Evolutionary conservation across 371 early-diverging fungal genomes (phyloP).

Genomic region (Synchytrium microbalum): DNA sequence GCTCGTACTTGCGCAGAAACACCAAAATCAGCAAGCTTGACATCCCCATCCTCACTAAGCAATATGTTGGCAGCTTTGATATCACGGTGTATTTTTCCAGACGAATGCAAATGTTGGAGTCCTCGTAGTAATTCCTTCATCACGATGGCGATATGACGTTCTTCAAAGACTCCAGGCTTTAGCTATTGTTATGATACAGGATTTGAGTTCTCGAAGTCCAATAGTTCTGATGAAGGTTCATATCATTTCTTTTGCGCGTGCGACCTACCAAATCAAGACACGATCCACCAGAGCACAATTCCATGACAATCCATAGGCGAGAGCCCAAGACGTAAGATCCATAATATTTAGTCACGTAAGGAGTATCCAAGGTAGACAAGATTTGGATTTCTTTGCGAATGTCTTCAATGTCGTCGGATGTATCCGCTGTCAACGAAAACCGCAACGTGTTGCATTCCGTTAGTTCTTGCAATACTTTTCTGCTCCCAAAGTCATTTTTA

Average conservation of each 20-base stretch:
- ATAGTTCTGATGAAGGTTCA: background rate
- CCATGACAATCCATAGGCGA: constrained; percentile 51
- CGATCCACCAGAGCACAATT: constrained; percentile 39
- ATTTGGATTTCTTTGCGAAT: constrained; percentile 87
- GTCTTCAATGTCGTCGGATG: constrained; percentile 90
- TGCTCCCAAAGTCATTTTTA: background rate
- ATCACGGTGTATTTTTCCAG: constrained; percentile 87
- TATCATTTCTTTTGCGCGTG: background rate
- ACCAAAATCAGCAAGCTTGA: constrained; percentile 96
- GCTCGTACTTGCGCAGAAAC: constrained; percentile 72
- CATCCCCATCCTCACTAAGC: constrained; percentile 62
- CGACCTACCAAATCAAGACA: constrained; percentile 30
- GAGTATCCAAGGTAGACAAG: constrained; percentile 79
- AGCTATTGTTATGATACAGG: constrained; percentile 18
- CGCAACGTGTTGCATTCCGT: background rate
- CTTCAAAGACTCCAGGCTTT: constrained; percentile 43
- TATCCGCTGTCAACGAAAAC: constrained; percentile 26
- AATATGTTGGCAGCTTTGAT: constrained; percentile 89
- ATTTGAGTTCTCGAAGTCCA: background rate
- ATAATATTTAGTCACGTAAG: constrained; percentile 68
- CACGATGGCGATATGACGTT: constrained; percentile 84
- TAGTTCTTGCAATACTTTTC: background rate
- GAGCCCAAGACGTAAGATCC: constrained; percentile 27
- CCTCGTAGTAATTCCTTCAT: constrained; percentile 80
- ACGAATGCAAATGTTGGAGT: constrained; percentile 86